Percentiles rank a stretch among this genome's conserved stretches.
Conservation (phyloP, 2,329 filamentous ascomycete genomes). For the Fusarium veterinarium region DNA sequence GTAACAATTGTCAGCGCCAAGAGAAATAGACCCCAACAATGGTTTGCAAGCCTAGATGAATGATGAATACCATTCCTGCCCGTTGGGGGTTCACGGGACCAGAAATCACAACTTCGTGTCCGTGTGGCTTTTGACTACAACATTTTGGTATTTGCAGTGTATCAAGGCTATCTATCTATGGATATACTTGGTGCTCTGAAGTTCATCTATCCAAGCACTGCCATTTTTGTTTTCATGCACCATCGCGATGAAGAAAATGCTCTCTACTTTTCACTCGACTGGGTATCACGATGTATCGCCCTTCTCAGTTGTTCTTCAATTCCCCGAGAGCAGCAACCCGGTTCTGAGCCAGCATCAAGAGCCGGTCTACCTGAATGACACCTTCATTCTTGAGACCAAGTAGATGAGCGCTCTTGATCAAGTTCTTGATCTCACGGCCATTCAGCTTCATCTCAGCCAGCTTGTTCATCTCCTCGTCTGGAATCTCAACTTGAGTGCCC, state of each 20-base stretch:
- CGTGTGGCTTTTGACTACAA: fast-evolving
- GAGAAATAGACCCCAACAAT: not conserved
- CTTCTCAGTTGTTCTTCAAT: not conserved
- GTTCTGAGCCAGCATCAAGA: slow-evolving; percentile 50
- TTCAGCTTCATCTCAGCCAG: slow-evolving; percentile 56
- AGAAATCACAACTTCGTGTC: fast-evolving
- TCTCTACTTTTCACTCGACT: not conserved
- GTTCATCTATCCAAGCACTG: not conserved
- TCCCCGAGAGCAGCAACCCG: slow-evolving; percentile 35
- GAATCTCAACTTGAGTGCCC: slow-evolving; percentile 43
- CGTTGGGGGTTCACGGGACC: not conserved
- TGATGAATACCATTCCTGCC: no score
- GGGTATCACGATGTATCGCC: not conserved
- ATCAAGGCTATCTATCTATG: not conserved
- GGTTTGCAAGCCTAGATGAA: not conserved
- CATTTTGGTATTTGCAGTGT: fast-evolving
- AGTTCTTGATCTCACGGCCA: slow-evolving; percentile 62
- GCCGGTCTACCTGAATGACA: slow-evolving; percentile 44
- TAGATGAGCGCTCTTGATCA: slow-evolving; percentile 54
- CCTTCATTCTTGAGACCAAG: slow-evolving; percentile 48
- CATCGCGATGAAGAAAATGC: not conserved
- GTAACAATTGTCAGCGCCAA: not conserved
- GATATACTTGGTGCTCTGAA: no score
- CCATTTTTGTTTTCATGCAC: not conserved
- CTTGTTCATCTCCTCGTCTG: slow-evolving; percentile 45